Evolutionary conservation across 306 rosid species (phyloP).

Genomic region (Acmispon strigosus): DNA sequence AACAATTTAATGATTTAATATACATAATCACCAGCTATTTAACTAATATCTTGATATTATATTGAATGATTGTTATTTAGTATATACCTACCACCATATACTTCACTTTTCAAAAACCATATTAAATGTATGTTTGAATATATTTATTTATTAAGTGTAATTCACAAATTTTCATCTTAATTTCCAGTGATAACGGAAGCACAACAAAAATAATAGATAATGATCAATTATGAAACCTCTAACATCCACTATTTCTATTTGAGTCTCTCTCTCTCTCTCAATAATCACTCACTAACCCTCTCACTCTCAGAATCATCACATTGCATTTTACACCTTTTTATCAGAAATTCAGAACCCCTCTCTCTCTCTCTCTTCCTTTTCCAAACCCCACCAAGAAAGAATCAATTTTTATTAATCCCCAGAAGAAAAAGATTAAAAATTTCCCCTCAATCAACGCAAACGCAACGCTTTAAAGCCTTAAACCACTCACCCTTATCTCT

Average conservation of each 20-base stretch:
- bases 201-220: too few relatives aligned
- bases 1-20: too few relatives aligned
- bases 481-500: not conserved
- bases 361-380: not conserved
- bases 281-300: not conserved
- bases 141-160: not conserved
- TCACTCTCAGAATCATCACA: not conserved
- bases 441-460: constrained; percentile 25
- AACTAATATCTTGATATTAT: too few relatives aligned
- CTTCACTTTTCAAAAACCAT: too few relatives aligned
- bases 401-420: not conserved
- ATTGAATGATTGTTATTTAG: too few relatives aligned
- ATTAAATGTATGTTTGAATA: too few relatives aligned
- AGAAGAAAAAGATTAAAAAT: not conserved
- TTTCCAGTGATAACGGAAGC: too few relatives aligned
- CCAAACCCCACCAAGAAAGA: not conserved
- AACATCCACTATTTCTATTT: not conserved
- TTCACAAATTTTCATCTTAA: too few relatives aligned
- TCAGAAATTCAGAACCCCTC: not conserved
- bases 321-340: not conserved
- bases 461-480: not conserved
- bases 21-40: too few relatives aligned
- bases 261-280: too few relatives aligned
- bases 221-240: too few relatives aligned
- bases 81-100: too few relatives aligned